Conservation (phyloP, 495 filamentous ascomycete species). For the Xylaria acuta region DNA sequence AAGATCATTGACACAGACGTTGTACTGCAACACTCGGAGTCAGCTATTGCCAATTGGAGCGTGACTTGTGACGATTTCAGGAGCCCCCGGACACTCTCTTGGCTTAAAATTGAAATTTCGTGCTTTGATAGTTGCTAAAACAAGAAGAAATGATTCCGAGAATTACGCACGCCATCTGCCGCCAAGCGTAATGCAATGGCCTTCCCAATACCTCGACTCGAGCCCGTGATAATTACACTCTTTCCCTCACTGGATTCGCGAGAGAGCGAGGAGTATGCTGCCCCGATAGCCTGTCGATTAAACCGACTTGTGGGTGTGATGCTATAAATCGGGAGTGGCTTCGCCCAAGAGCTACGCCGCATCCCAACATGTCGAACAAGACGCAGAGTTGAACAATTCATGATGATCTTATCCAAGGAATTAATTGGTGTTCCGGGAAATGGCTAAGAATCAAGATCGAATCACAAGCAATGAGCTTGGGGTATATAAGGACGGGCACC, state of each 20-base stretch:
- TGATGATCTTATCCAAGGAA: not conserved
- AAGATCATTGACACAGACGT: slow-evolving; percentile 67
- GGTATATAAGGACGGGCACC: not conserved
- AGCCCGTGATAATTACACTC: slow-evolving; percentile 65
- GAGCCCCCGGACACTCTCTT: too few relatives aligned
- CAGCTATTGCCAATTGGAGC: not conserved
- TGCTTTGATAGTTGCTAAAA: not conserved
- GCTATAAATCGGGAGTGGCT: not conserved
- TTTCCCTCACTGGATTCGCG: slow-evolving; percentile 21
- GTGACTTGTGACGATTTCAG: not conserved
- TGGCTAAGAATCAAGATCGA: not conserved
- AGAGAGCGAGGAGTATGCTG: slow-evolving; percentile 20
- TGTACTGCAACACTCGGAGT: slow-evolving; percentile 41
- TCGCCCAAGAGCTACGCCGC: not conserved
- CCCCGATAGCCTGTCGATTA: not conserved
- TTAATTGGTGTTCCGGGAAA: not conserved
- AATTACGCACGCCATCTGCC: slow-evolving; percentile 49
- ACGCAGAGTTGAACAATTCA: slow-evolving; percentile 16
- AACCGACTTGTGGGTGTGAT: not conserved
- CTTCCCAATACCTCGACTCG: slow-evolving; percentile 63
- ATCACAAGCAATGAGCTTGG: not conserved
- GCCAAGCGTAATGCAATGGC: slow-evolving; percentile 66
- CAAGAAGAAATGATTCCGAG: not conserved
- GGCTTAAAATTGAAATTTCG: too few relatives aligned
- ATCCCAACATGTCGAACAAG: not conserved